phyloP scores from a whole-genome alignment of 176 grass and related monocot genomes.

The Eleusine indica region DNA sequence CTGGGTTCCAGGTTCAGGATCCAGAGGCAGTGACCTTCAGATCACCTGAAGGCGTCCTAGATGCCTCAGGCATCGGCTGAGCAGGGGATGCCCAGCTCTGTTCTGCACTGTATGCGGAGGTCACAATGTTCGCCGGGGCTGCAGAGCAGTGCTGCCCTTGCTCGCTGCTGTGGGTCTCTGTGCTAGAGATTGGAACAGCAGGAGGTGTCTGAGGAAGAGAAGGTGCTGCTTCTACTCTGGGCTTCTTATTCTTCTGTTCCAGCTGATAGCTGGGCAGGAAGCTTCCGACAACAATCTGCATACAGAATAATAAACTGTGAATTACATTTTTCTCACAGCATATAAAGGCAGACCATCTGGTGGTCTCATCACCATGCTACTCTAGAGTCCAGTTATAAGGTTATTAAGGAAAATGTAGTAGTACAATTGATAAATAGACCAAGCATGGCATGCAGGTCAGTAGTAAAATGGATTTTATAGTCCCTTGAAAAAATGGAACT shows the following conservation, averaged over 20 bases:
- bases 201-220: constrained; percentile 41
- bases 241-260: constrained; percentile 82
- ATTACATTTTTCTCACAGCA: background rate
- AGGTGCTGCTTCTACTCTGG: constrained; percentile 27
- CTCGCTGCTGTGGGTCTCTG: constrained; percentile 42
- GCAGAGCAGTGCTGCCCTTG: constrained; percentile 47
- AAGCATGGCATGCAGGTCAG: background rate
- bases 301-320: background rate
- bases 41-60: constrained; percentile 51
- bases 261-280: constrained; percentile 81
- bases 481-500: background rate
- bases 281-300: constrained; percentile 82
- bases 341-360: background rate
- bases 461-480: background rate
- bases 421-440: background rate
- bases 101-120: constrained; percentile 43
- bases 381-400: too few relatives aligned
- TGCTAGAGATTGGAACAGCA: constrained; percentile 53
- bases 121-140: constrained; percentile 32
- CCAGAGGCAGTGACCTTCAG: constrained; percentile 50
- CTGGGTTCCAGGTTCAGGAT: constrained; percentile 36
- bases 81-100: constrained; percentile 67
- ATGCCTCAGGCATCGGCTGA: constrained; percentile 46
- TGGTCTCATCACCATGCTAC: too few relatives aligned
- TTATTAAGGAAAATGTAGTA: too few relatives aligned